Evolutionary conservation across 164 flowering plant species (phyloP).

Genomic region (Nymphaea thermarum): DNA sequence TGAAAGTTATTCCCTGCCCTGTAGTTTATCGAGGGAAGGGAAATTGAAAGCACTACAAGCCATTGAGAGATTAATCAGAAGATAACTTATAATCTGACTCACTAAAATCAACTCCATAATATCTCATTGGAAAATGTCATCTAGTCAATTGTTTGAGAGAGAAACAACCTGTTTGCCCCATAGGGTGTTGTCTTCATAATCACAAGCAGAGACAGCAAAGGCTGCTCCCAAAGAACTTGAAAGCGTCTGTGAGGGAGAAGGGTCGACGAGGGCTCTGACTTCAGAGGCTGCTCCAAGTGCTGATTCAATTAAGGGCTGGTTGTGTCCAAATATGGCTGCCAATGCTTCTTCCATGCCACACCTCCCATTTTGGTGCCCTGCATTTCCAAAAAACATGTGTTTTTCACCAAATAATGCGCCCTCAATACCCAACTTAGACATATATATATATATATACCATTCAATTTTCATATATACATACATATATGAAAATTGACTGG

Average conservation of each 20-base stretch:
- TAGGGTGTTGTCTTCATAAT: conserved; percentile 29
- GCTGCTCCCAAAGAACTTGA: conserved; percentile 24
- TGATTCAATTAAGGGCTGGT: conserved; percentile 18
- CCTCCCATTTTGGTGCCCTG: conserved; percentile 10
- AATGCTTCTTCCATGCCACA: not conserved
- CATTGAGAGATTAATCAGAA: no score
- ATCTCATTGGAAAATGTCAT: no score
- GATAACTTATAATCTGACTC: no score
- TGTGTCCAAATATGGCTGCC: conserved; percentile 23
- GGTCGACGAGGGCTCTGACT: not conserved
- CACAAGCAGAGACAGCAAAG: conserved; percentile 20
- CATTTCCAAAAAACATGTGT: not conserved
- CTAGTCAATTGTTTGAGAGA: not conserved
- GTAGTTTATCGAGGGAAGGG: no score
- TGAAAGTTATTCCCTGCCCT: no score
- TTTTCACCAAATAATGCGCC: not conserved
- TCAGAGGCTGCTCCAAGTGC: conserved; percentile 5
- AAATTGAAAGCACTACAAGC: no score
- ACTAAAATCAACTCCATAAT: not conserved
- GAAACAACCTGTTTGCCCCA: conserved; percentile 28
- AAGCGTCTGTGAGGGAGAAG: conserved; percentile 2
- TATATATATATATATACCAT: no score
- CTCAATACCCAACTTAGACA: not conserved
- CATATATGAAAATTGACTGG: no score
- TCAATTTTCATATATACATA: not conserved